A percentile compares a stretch with the other conserved stretches of the same genome.
Conservation (phyloP, 176 grass and related monocot genomes). For the Bothriochloa decipiens region DNA sequence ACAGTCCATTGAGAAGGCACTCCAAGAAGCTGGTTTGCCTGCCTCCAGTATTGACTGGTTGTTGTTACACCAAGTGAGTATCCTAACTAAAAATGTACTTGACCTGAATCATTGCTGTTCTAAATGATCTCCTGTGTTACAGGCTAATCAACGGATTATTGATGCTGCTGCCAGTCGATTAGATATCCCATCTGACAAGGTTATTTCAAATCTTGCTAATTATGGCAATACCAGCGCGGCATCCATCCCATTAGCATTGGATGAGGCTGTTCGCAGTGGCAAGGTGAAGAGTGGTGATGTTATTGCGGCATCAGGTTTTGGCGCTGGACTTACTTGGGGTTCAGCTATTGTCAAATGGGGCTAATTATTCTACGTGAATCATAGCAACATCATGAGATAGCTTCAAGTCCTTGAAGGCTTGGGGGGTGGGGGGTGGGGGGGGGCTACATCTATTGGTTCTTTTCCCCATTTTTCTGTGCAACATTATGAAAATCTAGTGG, state of each 20-base stretch:
- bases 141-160: slow-evolving; percentile 92
- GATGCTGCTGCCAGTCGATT: slow-evolving; percentile 79
- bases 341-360: slow-evolving; percentile 83
- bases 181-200: slow-evolving; percentile 81
- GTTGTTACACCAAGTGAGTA: slow-evolving; percentile 88
- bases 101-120: neutral
- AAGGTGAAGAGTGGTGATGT: slow-evolving; percentile 77
- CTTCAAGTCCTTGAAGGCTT: slow-evolving; percentile 25
- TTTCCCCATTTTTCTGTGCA: slow-evolving; percentile 30
- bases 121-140: slow-evolving; percentile 23
- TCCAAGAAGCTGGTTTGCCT: slow-evolving; percentile 70
- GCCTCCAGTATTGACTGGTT: slow-evolving; percentile 88
- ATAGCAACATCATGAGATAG: slow-evolving; percentile 25
- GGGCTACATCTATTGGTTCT: neutral
- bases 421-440: too few species aligned
- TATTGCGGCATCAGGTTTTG: slow-evolving; percentile 81
- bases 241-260: slow-evolving; percentile 94
- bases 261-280: slow-evolving; percentile 76
- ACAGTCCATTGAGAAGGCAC: slow-evolving; percentile 75
- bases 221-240: slow-evolving; percentile 94
- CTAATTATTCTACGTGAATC: neutral
- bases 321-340: slow-evolving; percentile 96
- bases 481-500: slow-evolving; percentile 43
- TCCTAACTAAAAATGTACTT: slow-evolving; percentile 15
- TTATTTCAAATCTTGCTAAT: slow-evolving; percentile 91